Percentiles rank a stretch among this genome's conserved stretches.
Evolutionary conservation across 1,139 yeast genomes (phyloP).

Genomic region (Oligophagozyma castellii): DNA sequence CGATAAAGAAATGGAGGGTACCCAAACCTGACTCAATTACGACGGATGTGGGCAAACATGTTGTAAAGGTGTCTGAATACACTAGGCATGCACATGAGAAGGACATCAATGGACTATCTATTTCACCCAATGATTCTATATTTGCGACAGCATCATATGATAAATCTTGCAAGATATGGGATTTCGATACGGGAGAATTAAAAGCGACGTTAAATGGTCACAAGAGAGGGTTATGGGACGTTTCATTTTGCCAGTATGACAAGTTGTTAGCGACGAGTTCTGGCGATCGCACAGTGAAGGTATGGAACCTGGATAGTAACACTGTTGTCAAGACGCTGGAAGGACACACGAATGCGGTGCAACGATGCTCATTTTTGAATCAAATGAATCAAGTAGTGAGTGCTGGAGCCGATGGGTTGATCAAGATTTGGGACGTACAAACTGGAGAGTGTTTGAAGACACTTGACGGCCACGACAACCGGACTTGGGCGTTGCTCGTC

Average conservation of each 20-base stretch:
- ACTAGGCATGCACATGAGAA: slow-evolving; percentile 96
- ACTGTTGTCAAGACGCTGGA: slow-evolving; percentile 73
- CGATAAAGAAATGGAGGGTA: slow-evolving; percentile 79
- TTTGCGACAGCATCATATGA: slow-evolving; percentile 97
- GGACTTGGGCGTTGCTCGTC: slow-evolving; percentile 81
- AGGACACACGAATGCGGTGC: slow-evolving; percentile 89
- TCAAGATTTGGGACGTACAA: slow-evolving; percentile 77
- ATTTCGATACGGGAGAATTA: slow-evolving; percentile 65
- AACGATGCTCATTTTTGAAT: slow-evolving; percentile 60
- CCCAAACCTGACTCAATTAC: slow-evolving; percentile 29
- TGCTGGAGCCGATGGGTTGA: slow-evolving; percentile 89
- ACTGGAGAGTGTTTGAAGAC: slow-evolving; percentile 72
- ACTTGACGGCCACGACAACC: slow-evolving; percentile 80
- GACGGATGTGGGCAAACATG: slow-evolving; percentile 20
- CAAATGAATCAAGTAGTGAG: slow-evolving; percentile 58
- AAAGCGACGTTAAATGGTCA: slow-evolving; percentile 80
- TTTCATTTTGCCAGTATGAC: slow-evolving; percentile 67
- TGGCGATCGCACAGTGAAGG: slow-evolving; percentile 81
- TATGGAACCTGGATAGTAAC: slow-evolving; percentile 76
- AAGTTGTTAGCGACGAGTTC: slow-evolving; percentile 65
- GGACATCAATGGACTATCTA: slow-evolving; percentile 78
- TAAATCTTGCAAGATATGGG: slow-evolving; percentile 84
- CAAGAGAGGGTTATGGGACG: slow-evolving; percentile 89
- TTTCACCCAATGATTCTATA: slow-evolving; percentile 75
- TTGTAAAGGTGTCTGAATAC: slow-evolving; percentile 46